Evolutionary conservation across 2,329 filamentous ascomycete species (phyloP), one percentile per base, ranked within the genome.

Genomic region (Trichoderma afroharzianum): DNA sequence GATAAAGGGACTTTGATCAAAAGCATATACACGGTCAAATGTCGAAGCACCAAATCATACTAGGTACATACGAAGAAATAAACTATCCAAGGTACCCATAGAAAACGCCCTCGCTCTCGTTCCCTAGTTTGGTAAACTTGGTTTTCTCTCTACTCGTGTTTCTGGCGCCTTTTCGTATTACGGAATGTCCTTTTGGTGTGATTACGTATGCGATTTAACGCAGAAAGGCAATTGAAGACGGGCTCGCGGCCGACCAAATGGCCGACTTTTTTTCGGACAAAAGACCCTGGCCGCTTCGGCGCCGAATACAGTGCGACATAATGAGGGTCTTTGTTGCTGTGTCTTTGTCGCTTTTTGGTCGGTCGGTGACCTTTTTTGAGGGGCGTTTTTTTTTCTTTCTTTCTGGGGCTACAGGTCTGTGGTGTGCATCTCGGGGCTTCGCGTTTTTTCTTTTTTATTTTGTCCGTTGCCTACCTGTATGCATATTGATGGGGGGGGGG

Each of bases 231-330:
- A 24, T 28, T 26, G 5, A 11, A 26, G 53, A 32, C 53, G 53
- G 53, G 64, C 53, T 33, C 47, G 36, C 66, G 66, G 66, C 55
- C 39, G 36, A 61, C 39, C 11, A 8, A 68, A 47, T 50, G 66
- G 15, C 66, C 66, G 66, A 68, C 55, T 1, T 6, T 57, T 32
- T 30, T 57, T 32, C 24, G 3, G 11, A n/a, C 30, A 30, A 32
- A n/a, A 18, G 55, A 18, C 21, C 28, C 24, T 47, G 50, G 69
- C 69, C 69, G 69, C 30, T 59, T 71, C 69, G 53, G 69, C 62
- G 39, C 69, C 69, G 69, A 59, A 36, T 33, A 71, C 62, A 71
- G 62, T 71, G 69, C 62, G 69, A 32, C 36, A 24, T 58, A 68
- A 47, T 47, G 55, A 68, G 63, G 63, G 32, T 39, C 21, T 66